Percentiles rank a stretch among this genome's conserved stretches.
Conservation (phyloP, 306 rosid species). For the Fagus crenata region DNA sequence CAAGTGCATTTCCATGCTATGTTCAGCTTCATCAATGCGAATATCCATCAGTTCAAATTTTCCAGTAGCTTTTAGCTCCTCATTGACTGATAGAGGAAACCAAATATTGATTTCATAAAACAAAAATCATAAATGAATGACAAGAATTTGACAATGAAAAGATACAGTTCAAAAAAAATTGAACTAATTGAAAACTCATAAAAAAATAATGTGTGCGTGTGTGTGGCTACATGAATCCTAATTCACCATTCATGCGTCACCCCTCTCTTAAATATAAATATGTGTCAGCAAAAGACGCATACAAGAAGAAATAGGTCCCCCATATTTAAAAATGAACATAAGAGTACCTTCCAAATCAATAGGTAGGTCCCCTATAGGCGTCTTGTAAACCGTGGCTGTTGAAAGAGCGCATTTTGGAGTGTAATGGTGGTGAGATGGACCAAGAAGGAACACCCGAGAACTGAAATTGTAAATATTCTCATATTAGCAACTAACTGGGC, state of each 20-base stretch:
- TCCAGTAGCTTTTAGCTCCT: conserved; percentile 86
- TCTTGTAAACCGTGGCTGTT: conserved; percentile 79
- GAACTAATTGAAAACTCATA: not conserved
- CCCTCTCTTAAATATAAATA: no score
- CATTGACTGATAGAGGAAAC: conserved; percentile 53
- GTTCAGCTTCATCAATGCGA: conserved; percentile 89
- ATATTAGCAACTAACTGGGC: conserved; percentile 20
- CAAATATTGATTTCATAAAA: conserved; percentile 6
- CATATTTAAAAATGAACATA: not conserved
- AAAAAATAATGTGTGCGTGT: not conserved
- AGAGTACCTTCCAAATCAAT: conserved; percentile 90
- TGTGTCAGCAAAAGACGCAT: no score
- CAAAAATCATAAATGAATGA: not conserved
- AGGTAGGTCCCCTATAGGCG: conserved; percentile 91
- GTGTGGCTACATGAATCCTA: no score
- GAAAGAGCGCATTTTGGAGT: conserved; percentile 94
- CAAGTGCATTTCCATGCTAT: conserved; percentile 99
- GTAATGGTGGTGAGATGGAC: conserved; percentile 95
- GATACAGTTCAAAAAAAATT: not conserved
- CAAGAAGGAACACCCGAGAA: conserved; percentile 85
- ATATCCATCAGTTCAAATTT: conserved; percentile 82
- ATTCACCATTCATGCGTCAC: no score
- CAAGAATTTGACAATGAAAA: not conserved
- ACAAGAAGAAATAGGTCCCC: no score
- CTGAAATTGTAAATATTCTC: conserved; percentile 46